Conservation (phyloP, 306 rosid species). For the Malus sieversii region DNA sequence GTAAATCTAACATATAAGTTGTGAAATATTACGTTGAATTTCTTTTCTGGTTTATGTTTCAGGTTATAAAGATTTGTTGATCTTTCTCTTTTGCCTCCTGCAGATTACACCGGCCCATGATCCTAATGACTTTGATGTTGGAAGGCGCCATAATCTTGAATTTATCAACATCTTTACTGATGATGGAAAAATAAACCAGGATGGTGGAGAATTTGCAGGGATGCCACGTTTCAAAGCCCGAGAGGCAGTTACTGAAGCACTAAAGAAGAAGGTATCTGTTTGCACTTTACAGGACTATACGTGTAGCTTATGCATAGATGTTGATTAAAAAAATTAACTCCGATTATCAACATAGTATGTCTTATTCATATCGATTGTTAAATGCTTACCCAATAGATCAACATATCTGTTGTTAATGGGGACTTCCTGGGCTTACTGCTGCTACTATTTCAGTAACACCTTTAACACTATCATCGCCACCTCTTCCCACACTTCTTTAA, state of each 20-base stretch:
- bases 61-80: neutral
- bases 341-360: neutral
- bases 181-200: conserved; percentile 80
- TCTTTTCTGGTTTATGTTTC: conserved; percentile 4
- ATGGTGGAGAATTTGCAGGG: conserved; percentile 82
- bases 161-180: conserved; percentile 75
- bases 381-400: neutral
- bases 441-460: neutral
- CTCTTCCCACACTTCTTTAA: neutral
- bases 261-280: conserved; percentile 64
- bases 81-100: conserved; percentile 22
- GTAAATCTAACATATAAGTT: conserved; percentile 29
- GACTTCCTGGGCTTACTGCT: neutral
- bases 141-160: conserved; percentile 78
- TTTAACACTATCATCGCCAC: neutral
- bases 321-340: neutral
- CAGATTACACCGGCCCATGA: conserved; percentile 99
- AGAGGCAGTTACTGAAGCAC: conserved; percentile 64
- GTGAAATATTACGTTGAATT: neutral
- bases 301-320: neutral
- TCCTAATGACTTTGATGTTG: conserved; percentile 93
- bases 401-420: neutral
- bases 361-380: neutral
- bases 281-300: conserved; percentile 1
- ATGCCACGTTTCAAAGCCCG: conserved; percentile 87